These are phyloP conservation scores for Gymnopilus junonius DNA, from an alignment of 768 basidiomycete genomes.

Conservation along the genomic window DNA sequence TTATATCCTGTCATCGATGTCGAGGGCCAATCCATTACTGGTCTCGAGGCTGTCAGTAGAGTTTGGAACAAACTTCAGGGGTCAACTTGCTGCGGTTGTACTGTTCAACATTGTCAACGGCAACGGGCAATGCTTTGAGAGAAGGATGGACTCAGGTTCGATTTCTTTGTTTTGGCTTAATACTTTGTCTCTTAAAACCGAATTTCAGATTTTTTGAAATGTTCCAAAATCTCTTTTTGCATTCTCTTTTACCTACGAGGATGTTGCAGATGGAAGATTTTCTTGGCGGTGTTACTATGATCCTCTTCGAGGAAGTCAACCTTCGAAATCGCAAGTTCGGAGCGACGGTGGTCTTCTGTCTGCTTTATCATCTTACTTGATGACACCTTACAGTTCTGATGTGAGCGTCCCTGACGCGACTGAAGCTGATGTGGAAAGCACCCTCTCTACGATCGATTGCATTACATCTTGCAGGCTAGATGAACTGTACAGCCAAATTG, in stretches of 20 bases:
- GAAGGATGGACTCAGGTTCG: constrained; percentile 93
- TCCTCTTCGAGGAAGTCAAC: constrained; percentile 84
- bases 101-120: constrained; percentile 98
- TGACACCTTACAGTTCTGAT: constrained; percentile 93
- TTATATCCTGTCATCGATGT: constrained; percentile 90
- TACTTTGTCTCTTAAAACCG: not conserved
- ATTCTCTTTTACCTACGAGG: constrained; percentile 86
- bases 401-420: constrained; percentile 84
- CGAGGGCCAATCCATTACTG: constrained; percentile 86
- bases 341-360: constrained; percentile 93
- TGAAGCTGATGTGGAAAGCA: constrained; percentile 90
- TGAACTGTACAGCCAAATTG: constrained; percentile 91
- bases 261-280: constrained; percentile 99
- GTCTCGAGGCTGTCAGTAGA: constrained; percentile 91
- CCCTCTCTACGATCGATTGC: constrained; percentile 94
- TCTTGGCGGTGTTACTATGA: constrained; percentile 91
- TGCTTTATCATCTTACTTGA: constrained; percentile 91
- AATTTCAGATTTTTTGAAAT: constrained; percentile 91
- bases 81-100: constrained; percentile 95
- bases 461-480: constrained; percentile 93
- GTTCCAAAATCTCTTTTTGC: constrained; percentile 94
- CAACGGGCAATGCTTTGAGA: constrained; percentile 89
- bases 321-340: constrained; percentile 62
- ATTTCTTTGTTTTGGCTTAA: not conserved
- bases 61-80: constrained; percentile 95